Evolutionary conservation across 768 basidiomycete genomes (phyloP), one percentile per base, ranked within the genome.

Genomic region (Auricularia sp.): DNA sequence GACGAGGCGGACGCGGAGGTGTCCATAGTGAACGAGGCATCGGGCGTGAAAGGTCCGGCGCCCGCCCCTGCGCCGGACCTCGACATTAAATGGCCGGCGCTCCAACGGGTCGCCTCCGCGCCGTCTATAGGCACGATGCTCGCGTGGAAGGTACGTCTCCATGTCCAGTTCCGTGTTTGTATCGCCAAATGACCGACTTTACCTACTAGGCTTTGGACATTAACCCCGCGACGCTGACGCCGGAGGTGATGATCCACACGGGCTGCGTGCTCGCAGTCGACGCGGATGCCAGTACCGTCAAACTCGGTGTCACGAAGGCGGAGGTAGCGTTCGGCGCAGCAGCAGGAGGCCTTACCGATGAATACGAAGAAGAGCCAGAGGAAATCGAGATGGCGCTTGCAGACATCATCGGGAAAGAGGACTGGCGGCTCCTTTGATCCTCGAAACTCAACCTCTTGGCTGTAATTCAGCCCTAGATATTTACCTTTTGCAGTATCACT

Each of bases 211-310:
- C 72, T 4, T 79, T 90, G 2, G 83, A 77, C 0, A 79, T 90
- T 61, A 82, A 87, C 67, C 83, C 83, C 0, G 70, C 69, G 4
- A 87, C 86, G 3, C 80, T 79, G 62, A 81, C 85, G 3, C 88
- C 88, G 0, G 88, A 87, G 66, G 71, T 80, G 12, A 68, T 87
- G 64, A 69, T 87, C 21, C 77, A 74, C n/a, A 66, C 84, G 2
- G 84, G 76, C 0, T 73, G 72, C 0, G 74, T 88, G 0, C 59
- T 71, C 8, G 66, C 66, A 29, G 64, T 66, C 14, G 69, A 66
- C 14, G 68, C 70, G 43, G 73, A 69, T 12, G 54, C 70, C 23
- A 58, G 72, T 5, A 61, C 67, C 0, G 67, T 77, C 29, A 69
- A 63, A 4, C 62, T 65, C 2, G 39, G 74, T 12, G 68, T 62